Evolutionary conservation across 805 yeast species (phyloP).

Genomic region (Yamadazyma sp.): DNA sequence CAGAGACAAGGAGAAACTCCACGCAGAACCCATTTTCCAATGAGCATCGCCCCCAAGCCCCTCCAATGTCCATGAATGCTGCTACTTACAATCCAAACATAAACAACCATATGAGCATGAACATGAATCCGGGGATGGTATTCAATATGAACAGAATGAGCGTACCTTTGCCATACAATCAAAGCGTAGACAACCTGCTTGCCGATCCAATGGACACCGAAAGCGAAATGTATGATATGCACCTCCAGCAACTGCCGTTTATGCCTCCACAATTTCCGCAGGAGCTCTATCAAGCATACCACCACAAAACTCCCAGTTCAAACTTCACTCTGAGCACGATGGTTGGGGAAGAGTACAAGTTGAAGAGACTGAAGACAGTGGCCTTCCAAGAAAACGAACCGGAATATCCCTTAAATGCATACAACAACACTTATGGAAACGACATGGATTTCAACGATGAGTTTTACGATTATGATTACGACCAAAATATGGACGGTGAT

Average conservation of each 20-base stretch:
- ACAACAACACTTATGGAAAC: constrained; percentile 20
- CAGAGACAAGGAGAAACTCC: constrained; percentile 9
- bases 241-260: constrained; percentile 2
- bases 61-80: background rate
- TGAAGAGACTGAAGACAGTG: constrained; percentile 23
- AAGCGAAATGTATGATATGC: constrained; percentile 1
- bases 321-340: constrained; percentile 15
- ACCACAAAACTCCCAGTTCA: constrained; percentile 10
- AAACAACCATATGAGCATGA: constrained; percentile 6
- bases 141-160: too few species aligned
- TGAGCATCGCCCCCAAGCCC: background rate
- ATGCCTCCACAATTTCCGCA: constrained; percentile 14
- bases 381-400: constrained; percentile 32
- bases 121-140: constrained; percentile 2
- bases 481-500: constrained; percentile 3
- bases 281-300: constrained; percentile 9
- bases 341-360: constrained; percentile 12
- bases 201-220: constrained; percentile 3
- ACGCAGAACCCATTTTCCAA: constrained; percentile 1
- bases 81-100: constrained; percentile 5
- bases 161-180: constrained; percentile 1
- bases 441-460: constrained; percentile 15
- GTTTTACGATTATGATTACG: constrained; percentile 9
- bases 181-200: background rate
- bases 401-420: constrained; percentile 31